A percentile compares a stretch with the other conserved stretches of the same genome.
These are phyloP conservation scores for Starmerella bombi DNA, from an alignment of 805 yeast genomes.

Conservation along the genomic window DNA sequence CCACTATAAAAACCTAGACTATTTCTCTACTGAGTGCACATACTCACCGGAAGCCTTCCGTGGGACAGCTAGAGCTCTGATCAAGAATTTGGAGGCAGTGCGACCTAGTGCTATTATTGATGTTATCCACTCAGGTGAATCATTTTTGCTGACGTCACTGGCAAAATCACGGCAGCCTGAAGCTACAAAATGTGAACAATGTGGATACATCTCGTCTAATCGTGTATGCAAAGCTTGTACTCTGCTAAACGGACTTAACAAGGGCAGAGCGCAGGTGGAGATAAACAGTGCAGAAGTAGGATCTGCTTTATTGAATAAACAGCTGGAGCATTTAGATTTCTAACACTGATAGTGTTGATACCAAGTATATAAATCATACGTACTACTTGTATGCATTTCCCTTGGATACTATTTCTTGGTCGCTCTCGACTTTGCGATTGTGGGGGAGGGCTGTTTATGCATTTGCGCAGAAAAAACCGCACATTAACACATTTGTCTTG, in stretches of 20 bases:
- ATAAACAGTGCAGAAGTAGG: conserved; percentile 37
- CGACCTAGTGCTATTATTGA: conserved; percentile 91
- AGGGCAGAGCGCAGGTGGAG: conserved; percentile 50
- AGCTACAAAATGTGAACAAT: conserved; percentile 51
- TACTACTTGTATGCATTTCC: too few species aligned
- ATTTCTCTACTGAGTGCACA: conserved; percentile 93
- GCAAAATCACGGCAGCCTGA: conserved; percentile 16
- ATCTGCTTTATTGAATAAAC: conserved; percentile 24
- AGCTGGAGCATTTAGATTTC: conserved; percentile 36
- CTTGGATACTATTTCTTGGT: too few species aligned
- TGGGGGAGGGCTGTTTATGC: too few species aligned
- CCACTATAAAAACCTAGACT: conserved; percentile 86
- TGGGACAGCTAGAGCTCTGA: conserved; percentile 87
- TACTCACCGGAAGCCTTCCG: conserved; percentile 98
- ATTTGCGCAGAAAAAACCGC: too few species aligned
- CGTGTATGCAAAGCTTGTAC: conserved; percentile 86
- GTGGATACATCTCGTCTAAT: conserved; percentile 87
- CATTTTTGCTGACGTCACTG: conserved; percentile 15
- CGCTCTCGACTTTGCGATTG: too few species aligned
- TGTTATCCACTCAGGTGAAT: conserved; percentile 85
- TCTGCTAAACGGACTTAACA: conserved; percentile 69
- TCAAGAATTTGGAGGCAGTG: conserved; percentile 79
- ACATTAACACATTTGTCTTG: too few species aligned
- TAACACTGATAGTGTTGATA: too few species aligned
- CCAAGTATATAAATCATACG: too few species aligned